Conservation (phyloP, 805 yeast species). For the Zygosaccharomyces kombuchaensis region DNA sequence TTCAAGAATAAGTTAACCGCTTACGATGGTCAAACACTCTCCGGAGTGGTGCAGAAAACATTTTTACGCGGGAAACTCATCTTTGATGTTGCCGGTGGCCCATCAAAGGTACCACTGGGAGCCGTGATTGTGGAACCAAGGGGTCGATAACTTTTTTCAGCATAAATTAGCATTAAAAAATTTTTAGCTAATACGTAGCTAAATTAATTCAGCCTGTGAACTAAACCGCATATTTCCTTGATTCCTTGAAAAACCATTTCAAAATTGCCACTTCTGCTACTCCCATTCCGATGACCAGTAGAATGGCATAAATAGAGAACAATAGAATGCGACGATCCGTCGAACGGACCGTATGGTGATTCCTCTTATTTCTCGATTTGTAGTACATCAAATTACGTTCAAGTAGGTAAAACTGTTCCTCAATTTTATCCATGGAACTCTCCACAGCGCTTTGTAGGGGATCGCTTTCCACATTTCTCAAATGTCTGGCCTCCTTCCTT, state of each 20-base stretch:
- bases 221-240: conserved; percentile 61
- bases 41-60: conserved; percentile 77
- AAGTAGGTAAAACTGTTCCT: conserved; percentile 52
- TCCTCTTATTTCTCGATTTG: conserved; percentile 85
- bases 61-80: conserved; percentile 71
- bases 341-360: conserved; percentile 70
- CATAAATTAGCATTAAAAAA: not conserved
- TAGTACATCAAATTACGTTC: conserved; percentile 68
- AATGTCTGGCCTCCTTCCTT: conserved; percentile 18
- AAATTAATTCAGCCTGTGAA: not conserved
- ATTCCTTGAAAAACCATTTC: conserved; percentile 66
- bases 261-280: conserved; percentile 62
- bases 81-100: conserved; percentile 53
- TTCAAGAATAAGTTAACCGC: conserved; percentile 90
- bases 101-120: conserved; percentile 55
- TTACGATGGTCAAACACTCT: conserved; percentile 63
- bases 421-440: conserved; percentile 52
- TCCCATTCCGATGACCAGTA: conserved; percentile 66
- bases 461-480: conserved; percentile 17
- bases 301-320: conserved; percentile 62
- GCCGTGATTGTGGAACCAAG: conserved; percentile 58
- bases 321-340: conserved; percentile 59
- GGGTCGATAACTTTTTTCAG: conserved; percentile 13
- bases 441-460: conserved; percentile 26
- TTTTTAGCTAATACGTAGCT: not conserved